Base-by-base conservation (phyloP, 1,284 basidiomycete species). In the Phaffia rhodozyma region DNA sequence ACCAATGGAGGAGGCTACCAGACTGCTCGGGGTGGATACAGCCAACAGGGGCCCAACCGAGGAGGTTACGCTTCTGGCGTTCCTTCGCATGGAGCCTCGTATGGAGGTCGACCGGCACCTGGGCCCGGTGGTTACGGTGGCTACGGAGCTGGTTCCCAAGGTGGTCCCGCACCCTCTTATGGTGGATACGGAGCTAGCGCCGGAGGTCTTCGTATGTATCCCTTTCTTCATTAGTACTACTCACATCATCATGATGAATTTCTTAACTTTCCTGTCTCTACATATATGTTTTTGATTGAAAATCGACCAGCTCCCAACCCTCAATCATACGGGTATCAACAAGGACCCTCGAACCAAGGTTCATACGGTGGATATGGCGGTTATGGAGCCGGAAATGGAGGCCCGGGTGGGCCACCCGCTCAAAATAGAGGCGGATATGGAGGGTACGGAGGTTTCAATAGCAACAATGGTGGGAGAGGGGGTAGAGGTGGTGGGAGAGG, bases 71-170 rank as follows among this genome's bases (percentile, higher is more conserved):
- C 23, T n/a, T 65, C 68, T n/a, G 66, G 63, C 6, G 66, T 48
- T 82, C 81, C 30, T 82, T 82, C 23, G 82, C 77, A 55, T 83
- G 71, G 49, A 82, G 81, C 71, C 85, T 75, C 72, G 51, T 55
- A 61, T 60, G 67, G 67, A n/a, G 68, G 68, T 60, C 1, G 50
- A 50, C 23, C 61, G 50, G 38, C 50, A 51, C 29, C 38, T 25
- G 63, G 59, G 47, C 53, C 54, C 20, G 64, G 66, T 30, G 67
- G 69, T 9, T 66, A 67, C 48, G 66, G 67, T 27, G 68, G 68
- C 30, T 49, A 58, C 53, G 65, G 68, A n/a, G 66, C 57, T 23
- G 61, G 51, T 51, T 60, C 32, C 4, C 32, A 34, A 34, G 38
- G 38, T 58, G 48, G 56, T 58, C 30, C 66, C 67, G 18, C 66